Conservation (phyloP, 2,329 filamentous ascomycete species). For the Chaetomiaceae sp. region DNA sequence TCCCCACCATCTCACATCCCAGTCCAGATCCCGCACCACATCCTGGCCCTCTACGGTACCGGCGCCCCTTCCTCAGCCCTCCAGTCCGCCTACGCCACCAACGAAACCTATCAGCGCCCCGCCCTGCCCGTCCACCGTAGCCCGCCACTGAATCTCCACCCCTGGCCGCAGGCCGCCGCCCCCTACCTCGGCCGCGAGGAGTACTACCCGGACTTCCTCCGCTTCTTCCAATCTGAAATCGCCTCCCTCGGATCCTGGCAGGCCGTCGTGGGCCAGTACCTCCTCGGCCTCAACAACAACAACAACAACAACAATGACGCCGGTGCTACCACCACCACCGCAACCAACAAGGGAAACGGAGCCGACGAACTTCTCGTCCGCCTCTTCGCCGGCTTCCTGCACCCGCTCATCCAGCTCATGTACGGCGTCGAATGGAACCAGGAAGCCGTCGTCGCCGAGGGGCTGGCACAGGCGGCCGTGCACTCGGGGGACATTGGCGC, state of each 20-base stretch:
- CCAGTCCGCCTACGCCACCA: slow-evolving; percentile 59
- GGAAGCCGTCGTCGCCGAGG: slow-evolving; percentile 76
- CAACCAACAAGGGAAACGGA: no score
- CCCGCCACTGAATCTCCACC: slow-evolving; percentile 46
- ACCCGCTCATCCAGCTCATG: slow-evolving; percentile 80
- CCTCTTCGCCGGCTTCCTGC: slow-evolving; percentile 64
- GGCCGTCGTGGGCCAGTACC: slow-evolving; percentile 57
- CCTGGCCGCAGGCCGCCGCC: slow-evolving; percentile 49
- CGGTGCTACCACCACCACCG: no score
- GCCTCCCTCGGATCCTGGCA: slow-evolving; percentile 55
- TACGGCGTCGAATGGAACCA: slow-evolving; percentile 81
- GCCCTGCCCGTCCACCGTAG: slow-evolving; percentile 42
- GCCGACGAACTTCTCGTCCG: slow-evolving; percentile 67
- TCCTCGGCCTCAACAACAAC: slow-evolving; percentile 54
- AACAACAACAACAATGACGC: no score
- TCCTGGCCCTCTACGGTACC: slow-evolving; percentile 73
- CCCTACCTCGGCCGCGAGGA: slow-evolving; percentile 57
- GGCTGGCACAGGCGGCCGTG: slow-evolving; percentile 69
- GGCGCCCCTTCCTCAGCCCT: slow-evolving; percentile 60
- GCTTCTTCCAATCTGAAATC: slow-evolving; percentile 73
- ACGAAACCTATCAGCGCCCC: slow-evolving; percentile 62
- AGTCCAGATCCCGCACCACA: slow-evolving; percentile 61
- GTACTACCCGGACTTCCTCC: slow-evolving; percentile 68
- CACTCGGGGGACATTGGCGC: slow-evolving; percentile 55
- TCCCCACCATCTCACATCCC: background rate